Conservation (phyloP, 2,329 filamentous ascomycete genomes). For the Colletotrichum gigasporum region DNA sequence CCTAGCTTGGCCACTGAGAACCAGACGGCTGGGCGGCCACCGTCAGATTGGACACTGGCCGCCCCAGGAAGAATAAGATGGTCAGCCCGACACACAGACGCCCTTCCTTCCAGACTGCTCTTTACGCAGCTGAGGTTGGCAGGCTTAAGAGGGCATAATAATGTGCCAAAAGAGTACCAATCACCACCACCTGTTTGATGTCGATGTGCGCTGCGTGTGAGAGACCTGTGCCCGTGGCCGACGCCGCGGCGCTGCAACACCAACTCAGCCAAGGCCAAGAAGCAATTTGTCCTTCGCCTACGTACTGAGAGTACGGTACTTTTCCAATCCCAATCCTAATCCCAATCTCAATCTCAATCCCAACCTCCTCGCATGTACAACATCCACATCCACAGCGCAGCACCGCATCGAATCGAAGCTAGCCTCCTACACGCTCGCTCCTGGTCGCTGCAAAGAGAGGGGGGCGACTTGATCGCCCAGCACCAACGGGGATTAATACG, state of each 20-base stretch:
- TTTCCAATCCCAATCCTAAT: too few relatives aligned
- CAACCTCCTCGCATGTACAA: neutral
- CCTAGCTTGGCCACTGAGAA: neutral
- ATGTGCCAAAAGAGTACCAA: neutral
- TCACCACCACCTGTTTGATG: constrained; percentile 7
- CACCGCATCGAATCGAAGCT: constrained; percentile 6
- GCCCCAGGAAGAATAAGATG: neutral
- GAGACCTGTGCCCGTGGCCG: neutral
- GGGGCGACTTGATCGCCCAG: constrained; percentile 20
- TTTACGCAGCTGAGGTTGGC: neutral
- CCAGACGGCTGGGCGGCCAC: neutral
- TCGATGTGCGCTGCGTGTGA: neutral
- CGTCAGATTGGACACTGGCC: neutral
- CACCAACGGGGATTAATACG: constrained; percentile 30
- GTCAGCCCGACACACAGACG: constrained; percentile 6
- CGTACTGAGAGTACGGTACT: neutral
- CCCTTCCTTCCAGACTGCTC: neutral
- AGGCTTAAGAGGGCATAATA: neutral
- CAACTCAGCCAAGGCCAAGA: neutral
- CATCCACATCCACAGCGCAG: neutral
- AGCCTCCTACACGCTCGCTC: too few relatives aligned
- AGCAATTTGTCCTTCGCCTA: neutral
- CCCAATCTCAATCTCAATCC: too few relatives aligned
- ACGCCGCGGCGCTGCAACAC: constrained; percentile 1
- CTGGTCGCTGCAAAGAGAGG: constrained; percentile 6